These are phyloP conservation scores for Pichia sp. DNA, from an alignment of 1,139 yeast genomes.

Conservation along the genomic window DNA sequence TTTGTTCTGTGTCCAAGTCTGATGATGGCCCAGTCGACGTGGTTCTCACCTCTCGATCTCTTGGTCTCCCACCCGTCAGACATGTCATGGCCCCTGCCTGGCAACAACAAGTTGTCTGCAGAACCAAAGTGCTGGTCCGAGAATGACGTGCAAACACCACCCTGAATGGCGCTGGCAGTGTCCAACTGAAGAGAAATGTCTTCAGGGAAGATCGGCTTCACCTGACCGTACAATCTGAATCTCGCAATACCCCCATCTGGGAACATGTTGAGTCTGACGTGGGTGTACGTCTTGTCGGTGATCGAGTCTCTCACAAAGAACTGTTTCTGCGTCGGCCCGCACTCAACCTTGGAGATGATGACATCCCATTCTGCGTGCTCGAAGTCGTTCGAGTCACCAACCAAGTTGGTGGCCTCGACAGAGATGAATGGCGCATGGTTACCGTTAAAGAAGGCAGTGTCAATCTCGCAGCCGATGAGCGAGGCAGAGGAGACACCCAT, in stretches of 20 bases:
- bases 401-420: slow-evolving; percentile 63
- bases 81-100: slow-evolving; percentile 95
- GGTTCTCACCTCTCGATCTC: slow-evolving; percentile 78
- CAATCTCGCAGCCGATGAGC: slow-evolving; percentile 79
- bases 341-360: slow-evolving; percentile 64
- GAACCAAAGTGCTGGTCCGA: slow-evolving; percentile 94
- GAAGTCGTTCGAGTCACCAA: slow-evolving; percentile 30
- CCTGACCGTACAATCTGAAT: slow-evolving; percentile 81
- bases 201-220: slow-evolving; percentile 58
- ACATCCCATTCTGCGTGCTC: slow-evolving; percentile 57
- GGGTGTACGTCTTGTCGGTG: slow-evolving; percentile 65
- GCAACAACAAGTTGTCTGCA: slow-evolving; percentile 80
- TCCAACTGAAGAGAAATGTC: slow-evolving; percentile 51
- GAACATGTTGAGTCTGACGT: slow-evolving; percentile 81
- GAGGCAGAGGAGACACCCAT: slow-evolving; percentile 82
- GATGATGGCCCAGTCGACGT: slow-evolving; percentile 85
- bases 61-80: slow-evolving; percentile 99
- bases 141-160: slow-evolving; percentile 78
- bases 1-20: slow-evolving; percentile 65
- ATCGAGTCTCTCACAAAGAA: slow-evolving; percentile 61
- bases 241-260: slow-evolving; percentile 98
- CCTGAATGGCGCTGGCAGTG: slow-evolving; percentile 76
- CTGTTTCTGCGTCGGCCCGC: slow-evolving; percentile 86
- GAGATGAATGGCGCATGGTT: slow-evolving; percentile 89
- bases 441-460: slow-evolving; percentile 90